phyloP scores from a whole-genome alignment of 495 filamentous ascomycete species.

The Talaromyces thailandensis region DNA sequence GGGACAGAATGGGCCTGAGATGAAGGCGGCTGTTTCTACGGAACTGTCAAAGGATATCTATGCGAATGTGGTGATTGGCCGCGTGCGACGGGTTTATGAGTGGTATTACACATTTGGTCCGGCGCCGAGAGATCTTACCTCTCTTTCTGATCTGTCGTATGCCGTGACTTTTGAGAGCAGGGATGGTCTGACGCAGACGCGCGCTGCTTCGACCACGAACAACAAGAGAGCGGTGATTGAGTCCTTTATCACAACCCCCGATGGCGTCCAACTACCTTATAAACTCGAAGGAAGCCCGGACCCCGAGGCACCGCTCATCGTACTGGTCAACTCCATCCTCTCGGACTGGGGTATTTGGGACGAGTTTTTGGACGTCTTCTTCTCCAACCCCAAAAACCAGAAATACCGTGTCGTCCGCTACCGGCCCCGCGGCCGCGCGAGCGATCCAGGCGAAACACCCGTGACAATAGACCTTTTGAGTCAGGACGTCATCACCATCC shows the following conservation, averaged over 20 bases:
- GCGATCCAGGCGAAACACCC: conserved; percentile 8
- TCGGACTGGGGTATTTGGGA: conserved; percentile 71
- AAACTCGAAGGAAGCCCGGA: conserved; percentile 63
- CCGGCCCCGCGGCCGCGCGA: conserved; percentile 38
- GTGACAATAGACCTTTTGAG: conserved; percentile 55
- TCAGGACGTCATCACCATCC: conserved; percentile 50
- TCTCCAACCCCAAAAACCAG: conserved; percentile 43
- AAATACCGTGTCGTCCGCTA: conserved; percentile 46
- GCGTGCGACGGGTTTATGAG: conserved; percentile 49
- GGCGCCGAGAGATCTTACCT: conserved; percentile 55
- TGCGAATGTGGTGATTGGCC: conserved; percentile 45
- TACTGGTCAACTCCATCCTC: conserved; percentile 69
- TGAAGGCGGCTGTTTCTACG: conserved; percentile 50
- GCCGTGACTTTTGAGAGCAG: conserved; percentile 40
- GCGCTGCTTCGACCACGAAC: conserved; percentile 35
- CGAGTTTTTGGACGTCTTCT: conserved; percentile 50
- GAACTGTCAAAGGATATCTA: conserved; percentile 47
- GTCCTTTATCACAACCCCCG: conserved; percentile 56
- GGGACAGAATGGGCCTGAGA: conserved; percentile 53
- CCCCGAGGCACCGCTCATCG: conserved; percentile 55
- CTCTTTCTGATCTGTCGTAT: conserved; percentile 26
- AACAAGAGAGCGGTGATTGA: conserved; percentile 42
- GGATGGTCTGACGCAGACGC: conserved; percentile 43
- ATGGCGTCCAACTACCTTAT: conserved; percentile 60
- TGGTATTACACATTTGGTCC: conserved; percentile 74